A percentile compares a stretch with the other conserved stretches of the same genome.
Conservation (phyloP, 371 early-diverging fungal species). For the Lichtheimia ramosa region DNA sequence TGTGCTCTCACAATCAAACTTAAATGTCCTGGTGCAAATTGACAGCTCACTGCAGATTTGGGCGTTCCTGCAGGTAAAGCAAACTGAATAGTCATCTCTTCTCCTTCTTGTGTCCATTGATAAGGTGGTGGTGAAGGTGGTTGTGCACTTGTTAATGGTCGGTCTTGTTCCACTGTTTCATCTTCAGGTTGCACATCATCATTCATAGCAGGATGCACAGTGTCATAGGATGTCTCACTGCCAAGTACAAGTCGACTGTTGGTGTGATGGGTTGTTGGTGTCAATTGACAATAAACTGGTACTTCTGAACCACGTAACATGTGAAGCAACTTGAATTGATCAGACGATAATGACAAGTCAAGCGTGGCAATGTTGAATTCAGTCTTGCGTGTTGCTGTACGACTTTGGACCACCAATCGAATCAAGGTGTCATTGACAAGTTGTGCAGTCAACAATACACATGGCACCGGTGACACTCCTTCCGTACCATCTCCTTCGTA, state of each 20-base stretch:
- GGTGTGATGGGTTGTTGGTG: slow-evolving; percentile 10
- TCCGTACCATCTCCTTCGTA: slow-evolving; percentile 40
- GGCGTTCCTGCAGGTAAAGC: slow-evolving; percentile 53
- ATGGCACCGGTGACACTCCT: slow-evolving; percentile 48
- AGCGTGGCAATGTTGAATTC: slow-evolving; percentile 48
- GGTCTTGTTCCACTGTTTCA: slow-evolving; percentile 11
- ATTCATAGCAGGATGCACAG: slow-evolving; percentile 8
- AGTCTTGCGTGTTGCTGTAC: slow-evolving; percentile 18
- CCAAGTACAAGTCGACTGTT: slow-evolving; percentile 54
- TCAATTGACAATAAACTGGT: slow-evolving; percentile 62
- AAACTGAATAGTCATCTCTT: slow-evolving; percentile 68
- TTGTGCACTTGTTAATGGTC: slow-evolving; percentile 13
- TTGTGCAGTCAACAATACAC: slow-evolving; percentile 33
- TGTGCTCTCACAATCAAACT: slow-evolving; percentile 42
- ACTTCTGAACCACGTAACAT: slow-evolving; percentile 64
- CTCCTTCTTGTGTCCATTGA: slow-evolving; percentile 70
- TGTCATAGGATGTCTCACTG: slow-evolving; percentile 37
- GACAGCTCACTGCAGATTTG: slow-evolving; percentile 57
- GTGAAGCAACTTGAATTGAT: slow-evolving; percentile 26
- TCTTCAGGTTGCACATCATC: slow-evolving; percentile 9
- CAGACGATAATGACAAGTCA: slow-evolving; percentile 29
- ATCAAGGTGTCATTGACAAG: slow-evolving; percentile 17
- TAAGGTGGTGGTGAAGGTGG: slow-evolving; percentile 36
- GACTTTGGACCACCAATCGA: slow-evolving; percentile 36
- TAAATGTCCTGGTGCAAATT: slow-evolving; percentile 48